Conservation (phyloP, 2,329 filamentous ascomycete species). For the Ceratocystis cacaofunesta region DNA sequence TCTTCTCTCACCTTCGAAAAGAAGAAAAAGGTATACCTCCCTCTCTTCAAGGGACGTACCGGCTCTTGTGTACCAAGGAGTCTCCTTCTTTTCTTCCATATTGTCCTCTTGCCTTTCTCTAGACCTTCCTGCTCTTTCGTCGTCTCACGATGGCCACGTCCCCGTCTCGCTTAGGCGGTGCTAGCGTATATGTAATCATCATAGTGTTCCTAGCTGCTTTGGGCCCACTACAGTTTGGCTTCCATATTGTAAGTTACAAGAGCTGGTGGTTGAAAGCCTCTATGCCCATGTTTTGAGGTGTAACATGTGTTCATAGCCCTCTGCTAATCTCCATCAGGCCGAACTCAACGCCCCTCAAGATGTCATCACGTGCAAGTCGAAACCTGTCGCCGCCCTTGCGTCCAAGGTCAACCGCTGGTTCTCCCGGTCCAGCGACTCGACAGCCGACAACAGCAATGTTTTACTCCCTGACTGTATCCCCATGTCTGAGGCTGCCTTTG, state of each 20-base stretch:
- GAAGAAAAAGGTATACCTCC: not conserved
- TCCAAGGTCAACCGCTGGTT: conserved; percentile 21
- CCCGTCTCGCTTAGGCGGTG: conserved; percentile 4
- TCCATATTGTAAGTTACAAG: conserved; percentile 54
- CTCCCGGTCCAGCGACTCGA: conserved; percentile 20
- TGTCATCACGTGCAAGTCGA: conserved; percentile 71
- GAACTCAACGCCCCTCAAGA: conserved; percentile 92
- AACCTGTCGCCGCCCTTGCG: conserved; percentile 25
- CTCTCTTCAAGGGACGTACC: not conserved
- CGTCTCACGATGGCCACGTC: not conserved
- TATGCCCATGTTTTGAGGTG: too few species aligned
- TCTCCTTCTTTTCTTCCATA: too few species aligned
- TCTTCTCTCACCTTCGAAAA: not conserved
- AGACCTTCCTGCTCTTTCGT: not conserved
- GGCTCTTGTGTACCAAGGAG: not conserved
- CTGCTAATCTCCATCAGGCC: conserved; percentile 38
- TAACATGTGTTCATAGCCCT: too few species aligned
- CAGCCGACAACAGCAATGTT: conserved; percentile 18
- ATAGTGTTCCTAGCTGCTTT: conserved; percentile 63
- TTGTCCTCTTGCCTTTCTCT: not conserved
- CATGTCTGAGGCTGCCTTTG: conserved; percentile 71
- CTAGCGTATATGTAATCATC: conserved; percentile 53
- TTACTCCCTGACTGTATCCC: conserved; percentile 63
- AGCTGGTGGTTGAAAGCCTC: too few species aligned
- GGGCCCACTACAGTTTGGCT: conserved; percentile 86